Evolutionary conservation across 2,329 filamentous ascomycete genomes (phyloP).

Genomic region (Trichoderma oligosporum): DNA sequence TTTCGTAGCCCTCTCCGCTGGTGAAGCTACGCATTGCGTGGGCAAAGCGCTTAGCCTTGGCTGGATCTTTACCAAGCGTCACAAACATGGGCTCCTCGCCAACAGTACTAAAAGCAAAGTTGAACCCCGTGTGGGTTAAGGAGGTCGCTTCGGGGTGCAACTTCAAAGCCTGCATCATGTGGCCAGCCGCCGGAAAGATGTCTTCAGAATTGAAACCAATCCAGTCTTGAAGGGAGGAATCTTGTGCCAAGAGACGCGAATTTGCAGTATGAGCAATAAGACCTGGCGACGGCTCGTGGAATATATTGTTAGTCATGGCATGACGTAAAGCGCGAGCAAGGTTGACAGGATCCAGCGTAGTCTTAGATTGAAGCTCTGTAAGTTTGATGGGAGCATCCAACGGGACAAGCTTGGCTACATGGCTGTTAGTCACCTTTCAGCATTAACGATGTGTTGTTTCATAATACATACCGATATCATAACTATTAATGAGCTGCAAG

Average conservation of each 20-base stretch:
- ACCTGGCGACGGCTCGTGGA: slow-evolving; percentile 49
- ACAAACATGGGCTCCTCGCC: slow-evolving; percentile 52
- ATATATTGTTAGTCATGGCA: slow-evolving; percentile 56
- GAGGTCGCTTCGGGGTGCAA: slow-evolving; percentile 46
- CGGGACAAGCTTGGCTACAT: slow-evolving; percentile 48
- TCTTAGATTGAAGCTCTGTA: slow-evolving; percentile 43
- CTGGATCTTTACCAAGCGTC: slow-evolving; percentile 47
- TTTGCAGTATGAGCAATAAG: slow-evolving; percentile 53
- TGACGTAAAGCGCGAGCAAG: slow-evolving; percentile 51
- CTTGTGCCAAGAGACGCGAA: slow-evolving; percentile 49
- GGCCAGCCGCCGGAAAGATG: slow-evolving; percentile 47
- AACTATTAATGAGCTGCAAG: slow-evolving; percentile 49
- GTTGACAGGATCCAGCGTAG: slow-evolving; percentile 46
- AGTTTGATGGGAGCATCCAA: slow-evolving; percentile 44
- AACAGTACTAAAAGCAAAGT: slow-evolving; percentile 47
- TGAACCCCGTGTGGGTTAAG: slow-evolving; percentile 48
- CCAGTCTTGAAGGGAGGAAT: slow-evolving; percentile 49
- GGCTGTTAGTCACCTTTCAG: neutral
- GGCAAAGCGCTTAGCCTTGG: slow-evolving; percentile 50
- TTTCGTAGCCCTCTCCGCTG: slow-evolving; percentile 53
- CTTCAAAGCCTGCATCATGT: slow-evolving; percentile 44
- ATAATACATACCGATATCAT: slow-evolving; percentile 43
- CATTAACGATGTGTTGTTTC: neutral
- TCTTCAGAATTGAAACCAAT: slow-evolving; percentile 54
- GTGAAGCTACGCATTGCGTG: slow-evolving; percentile 53